phyloP scores from a whole-genome alignment of 306 rosid species.

The Trifolium repens region DNA sequence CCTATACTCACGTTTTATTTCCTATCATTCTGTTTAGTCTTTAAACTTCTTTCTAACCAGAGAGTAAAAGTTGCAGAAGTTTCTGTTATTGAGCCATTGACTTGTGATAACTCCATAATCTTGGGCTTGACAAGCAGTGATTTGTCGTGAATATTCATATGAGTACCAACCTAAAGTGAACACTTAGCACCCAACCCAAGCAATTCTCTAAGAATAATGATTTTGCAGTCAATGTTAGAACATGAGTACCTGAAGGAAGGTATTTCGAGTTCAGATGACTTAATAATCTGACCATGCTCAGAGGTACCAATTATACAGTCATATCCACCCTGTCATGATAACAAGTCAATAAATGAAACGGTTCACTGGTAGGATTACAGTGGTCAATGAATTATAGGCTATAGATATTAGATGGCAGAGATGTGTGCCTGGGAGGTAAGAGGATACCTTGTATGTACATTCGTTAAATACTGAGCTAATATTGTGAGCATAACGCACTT shows the following conservation, averaged over 20 bases:
- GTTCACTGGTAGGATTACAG: conserved; percentile 4
- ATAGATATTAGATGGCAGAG: conserved; percentile 9
- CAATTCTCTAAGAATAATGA: conserved; percentile 14
- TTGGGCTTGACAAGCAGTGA: conserved; percentile 2
- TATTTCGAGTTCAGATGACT: conserved; percentile 72
- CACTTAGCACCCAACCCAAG: conserved; percentile 11
- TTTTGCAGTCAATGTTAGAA: conserved; percentile 30
- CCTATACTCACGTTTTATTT: too few species aligned
- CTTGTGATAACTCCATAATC: conserved; percentile 1
- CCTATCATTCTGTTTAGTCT: too few species aligned
- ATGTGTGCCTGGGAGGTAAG: conserved; percentile 10
- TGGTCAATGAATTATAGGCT: conserved; percentile 3
- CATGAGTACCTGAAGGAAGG: conserved; percentile 76
- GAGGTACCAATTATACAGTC: conserved; percentile 91
- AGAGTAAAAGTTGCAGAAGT: neutral
- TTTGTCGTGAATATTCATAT: conserved; percentile 7
- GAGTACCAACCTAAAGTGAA: conserved; percentile 14
- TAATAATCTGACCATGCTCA: conserved; percentile 80
- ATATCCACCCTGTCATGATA: conserved; percentile 79
- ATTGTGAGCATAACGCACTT: conserved; percentile 88
- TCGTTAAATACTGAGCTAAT: conserved; percentile 69
- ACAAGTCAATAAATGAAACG: conserved; percentile 32
- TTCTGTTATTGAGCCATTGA: neutral
- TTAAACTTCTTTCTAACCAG: too few species aligned
- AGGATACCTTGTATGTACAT: conserved; percentile 67